Conservation (phyloP, 148 eudicot species). For the Rhododendron simsii region DNA sequence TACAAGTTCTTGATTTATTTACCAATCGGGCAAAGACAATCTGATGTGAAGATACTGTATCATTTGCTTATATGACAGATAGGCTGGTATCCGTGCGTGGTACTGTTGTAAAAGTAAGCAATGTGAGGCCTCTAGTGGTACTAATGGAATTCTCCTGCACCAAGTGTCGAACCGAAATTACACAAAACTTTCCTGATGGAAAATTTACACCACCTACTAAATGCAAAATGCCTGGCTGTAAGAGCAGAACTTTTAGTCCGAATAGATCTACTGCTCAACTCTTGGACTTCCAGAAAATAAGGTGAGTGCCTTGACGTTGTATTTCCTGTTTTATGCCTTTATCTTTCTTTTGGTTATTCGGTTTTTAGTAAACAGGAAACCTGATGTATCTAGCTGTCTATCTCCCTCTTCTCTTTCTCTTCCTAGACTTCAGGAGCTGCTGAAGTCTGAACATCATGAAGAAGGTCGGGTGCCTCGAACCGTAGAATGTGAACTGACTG, state of each 20-base stretch:
- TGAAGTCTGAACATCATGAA: slow-evolving; percentile 91
- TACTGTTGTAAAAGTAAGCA: slow-evolving; percentile 89
- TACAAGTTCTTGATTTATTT: not conserved
- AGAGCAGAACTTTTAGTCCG: slow-evolving; percentile 74
- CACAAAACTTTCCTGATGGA: slow-evolving; percentile 85
- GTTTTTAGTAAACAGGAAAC: not conserved
- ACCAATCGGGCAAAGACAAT: not conserved
- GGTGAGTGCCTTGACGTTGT: slow-evolving; percentile 33
- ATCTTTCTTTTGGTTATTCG: not conserved
- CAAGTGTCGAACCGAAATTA: slow-evolving; percentile 71
- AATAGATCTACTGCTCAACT: slow-evolving; percentile 65
- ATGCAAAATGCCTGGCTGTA: slow-evolving; percentile 75
- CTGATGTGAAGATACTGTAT: not conserved
- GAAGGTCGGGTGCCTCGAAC: slow-evolving; percentile 99
- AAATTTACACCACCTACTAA: slow-evolving; percentile 83
- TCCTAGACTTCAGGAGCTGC: slow-evolving; percentile 84
- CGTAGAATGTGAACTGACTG: slow-evolving; percentile 89
- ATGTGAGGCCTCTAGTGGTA: slow-evolving; percentile 81
- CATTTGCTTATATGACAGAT: slow-evolving; percentile 45
- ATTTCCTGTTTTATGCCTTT: slow-evolving; percentile 6
- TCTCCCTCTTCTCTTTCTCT: slow-evolving; percentile 2
- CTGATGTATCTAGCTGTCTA: not conserved
- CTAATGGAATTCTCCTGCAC: slow-evolving; percentile 73
- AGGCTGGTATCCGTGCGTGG: slow-evolving; percentile 91
- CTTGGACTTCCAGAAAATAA: slow-evolving; percentile 93